Base-by-base conservation (phyloP, 2,329 filamentous ascomycete species). In the Sphaerulina vaccinii region DNA sequence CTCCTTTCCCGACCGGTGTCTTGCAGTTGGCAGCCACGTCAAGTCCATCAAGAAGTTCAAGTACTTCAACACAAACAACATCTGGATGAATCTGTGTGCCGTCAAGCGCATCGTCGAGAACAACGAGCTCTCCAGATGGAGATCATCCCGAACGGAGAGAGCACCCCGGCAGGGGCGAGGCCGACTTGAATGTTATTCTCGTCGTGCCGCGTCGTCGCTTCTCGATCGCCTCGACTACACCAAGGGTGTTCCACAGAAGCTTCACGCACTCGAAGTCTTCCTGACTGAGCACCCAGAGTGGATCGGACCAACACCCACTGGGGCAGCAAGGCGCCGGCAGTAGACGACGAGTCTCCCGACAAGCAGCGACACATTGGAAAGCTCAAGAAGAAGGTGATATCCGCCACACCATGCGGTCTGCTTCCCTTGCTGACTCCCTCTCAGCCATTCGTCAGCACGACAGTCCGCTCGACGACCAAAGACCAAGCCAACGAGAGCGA, bases 1-100 rank as follows among this genome's bases (percentile, higher is more conserved):
- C n/a, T 21, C 21, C 15, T 46, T 46, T 38, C 32, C 33, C 23
- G 19, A 46, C 27, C 33, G 29, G 21, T 37, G 33, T 33, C 21
- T n/a, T 18, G 33, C 19, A 22, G 10, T n/a, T 38, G 43, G 33
- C 21, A 9, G 21, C 27, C 32, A 35, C 16, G 32, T 99, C 89
- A 99, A 99, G 86, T 96, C 91, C 42, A 99, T 99, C 82, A 99
- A 99, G 87, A 99, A 99, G 83, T 99, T 99, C 87, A 96, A 95
- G 83, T 99, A 99, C 85, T 99, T 99, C 87, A 99, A 99, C 85
- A 99, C 93, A 76, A 99, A 99, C 88, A 99, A 99, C 84, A 96
- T 99, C 77, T 99, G 93, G 93, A 88, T 99, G 82, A 96, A 96
- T 79, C 82, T 96, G 66, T 86, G 89, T 71, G 93, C 93, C 64